phyloP scores from a whole-genome alignment of 2,329 filamentous ascomycete species.

The Pseudocercospora macadamiae region DNA sequence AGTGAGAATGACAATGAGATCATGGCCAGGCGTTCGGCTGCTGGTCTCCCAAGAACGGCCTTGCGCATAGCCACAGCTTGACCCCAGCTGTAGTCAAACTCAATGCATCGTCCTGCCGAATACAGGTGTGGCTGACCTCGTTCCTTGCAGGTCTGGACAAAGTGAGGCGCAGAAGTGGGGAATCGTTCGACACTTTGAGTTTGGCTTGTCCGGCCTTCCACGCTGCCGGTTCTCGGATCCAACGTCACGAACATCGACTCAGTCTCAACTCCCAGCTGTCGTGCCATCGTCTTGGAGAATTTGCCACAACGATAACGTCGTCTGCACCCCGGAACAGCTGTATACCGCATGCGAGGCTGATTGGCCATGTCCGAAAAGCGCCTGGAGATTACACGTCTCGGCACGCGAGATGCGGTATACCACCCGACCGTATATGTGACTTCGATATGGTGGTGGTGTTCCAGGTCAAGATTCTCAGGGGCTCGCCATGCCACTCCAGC shows the following conservation, averaged over 20 bases:
- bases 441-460: background rate
- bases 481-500: too few species aligned
- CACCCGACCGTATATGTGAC: background rate
- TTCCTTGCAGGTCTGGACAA: background rate
- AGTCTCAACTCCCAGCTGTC: too few species aligned
- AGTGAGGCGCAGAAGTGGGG: too few species aligned
- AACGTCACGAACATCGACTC: too few species aligned
- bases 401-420: background rate
- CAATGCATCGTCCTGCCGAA: background rate
- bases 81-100: background rate
- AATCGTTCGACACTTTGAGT: too few species aligned
- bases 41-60: background rate
- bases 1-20: background rate
- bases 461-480: background rate
- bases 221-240: too few species aligned
- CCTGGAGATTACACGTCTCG: conserved; percentile 1
- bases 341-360: background rate
- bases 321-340: background rate
- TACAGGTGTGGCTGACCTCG: background rate
- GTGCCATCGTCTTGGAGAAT: background rate
- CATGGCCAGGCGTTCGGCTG: background rate
- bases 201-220: background rate
- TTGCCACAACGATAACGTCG: background rate
- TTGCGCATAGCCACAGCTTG: conserved; percentile 2
- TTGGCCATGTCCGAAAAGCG: background rate